Evolutionary conservation across 345 rosid species (phyloP).

Genomic region (Eucalyptus globulus): DNA sequence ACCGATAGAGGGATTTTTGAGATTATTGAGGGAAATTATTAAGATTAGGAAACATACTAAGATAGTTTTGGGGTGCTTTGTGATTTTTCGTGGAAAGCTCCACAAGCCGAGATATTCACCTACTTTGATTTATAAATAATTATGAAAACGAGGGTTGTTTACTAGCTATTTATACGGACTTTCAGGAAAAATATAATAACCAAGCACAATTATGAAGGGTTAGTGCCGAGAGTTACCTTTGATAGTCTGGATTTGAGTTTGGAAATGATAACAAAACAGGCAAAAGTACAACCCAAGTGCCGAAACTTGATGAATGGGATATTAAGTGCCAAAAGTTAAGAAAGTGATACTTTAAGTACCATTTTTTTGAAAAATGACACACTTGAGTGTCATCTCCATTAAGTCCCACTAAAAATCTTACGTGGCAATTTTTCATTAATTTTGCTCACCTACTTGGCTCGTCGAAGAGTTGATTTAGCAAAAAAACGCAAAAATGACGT

Average conservation of each 20-base stretch:
- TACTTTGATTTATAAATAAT: background rate
- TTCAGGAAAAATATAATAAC: background rate
- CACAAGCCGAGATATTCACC: background rate
- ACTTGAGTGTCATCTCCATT: rapidly evolving
- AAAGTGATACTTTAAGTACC: no score
- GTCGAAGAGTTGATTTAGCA: rapidly evolving
- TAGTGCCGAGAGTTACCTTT: rapidly evolving
- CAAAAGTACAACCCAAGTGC: rapidly evolving
- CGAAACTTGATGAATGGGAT: rapidly evolving
- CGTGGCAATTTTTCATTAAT: no score
- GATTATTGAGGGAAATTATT: no score
- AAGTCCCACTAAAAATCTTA: rapidly evolving
- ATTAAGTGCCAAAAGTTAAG: rapidly evolving
- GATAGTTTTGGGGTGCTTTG: background rate
- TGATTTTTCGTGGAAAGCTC: background rate
- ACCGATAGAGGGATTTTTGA: no score
- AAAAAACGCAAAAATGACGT: rapidly evolving
- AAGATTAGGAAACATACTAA: background rate
- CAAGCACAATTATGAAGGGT: background rate
- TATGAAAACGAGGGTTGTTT: background rate
- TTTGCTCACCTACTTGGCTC: rapidly evolving
- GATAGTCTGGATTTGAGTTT: no score
- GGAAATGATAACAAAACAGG: rapidly evolving
- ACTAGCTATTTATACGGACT: background rate
- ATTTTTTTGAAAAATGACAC: no score